A percentile compares a stretch with the other conserved stretches of the same genome.
These are phyloP conservation scores for Catunica adiposa DNA, from an alignment of 2,329 filamentous ascomycete species.

Conservation along the genomic window DNA sequence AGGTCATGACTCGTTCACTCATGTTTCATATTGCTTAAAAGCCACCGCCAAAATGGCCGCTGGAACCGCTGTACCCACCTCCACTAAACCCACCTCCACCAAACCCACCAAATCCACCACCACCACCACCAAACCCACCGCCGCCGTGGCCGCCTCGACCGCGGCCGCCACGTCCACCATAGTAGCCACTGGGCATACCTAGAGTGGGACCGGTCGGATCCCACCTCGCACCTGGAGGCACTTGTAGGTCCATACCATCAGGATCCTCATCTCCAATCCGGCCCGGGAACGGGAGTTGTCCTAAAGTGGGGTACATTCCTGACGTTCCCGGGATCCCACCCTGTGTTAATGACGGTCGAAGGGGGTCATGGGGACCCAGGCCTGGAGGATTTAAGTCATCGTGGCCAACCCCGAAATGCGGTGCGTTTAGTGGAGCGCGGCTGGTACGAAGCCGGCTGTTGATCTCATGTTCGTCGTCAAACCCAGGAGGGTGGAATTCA, in stretches of 20 bases:
- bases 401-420: conserved; percentile 49
- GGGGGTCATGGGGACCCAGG: conserved; percentile 68
- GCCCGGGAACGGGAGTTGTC: conserved; percentile 89
- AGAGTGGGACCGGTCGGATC: conserved; percentile 59
- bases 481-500: conserved; percentile 73
- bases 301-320: conserved; percentile 94
- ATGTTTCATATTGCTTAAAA: conserved; percentile 19
- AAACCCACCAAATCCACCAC: conserved; percentile 19
- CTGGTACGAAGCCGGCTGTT: conserved; percentile 41
- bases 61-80: too few species aligned
- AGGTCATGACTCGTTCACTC: neutral
- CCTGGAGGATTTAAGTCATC: conserved; percentile 78
- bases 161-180: conserved; percentile 23
- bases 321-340: conserved; percentile 29
- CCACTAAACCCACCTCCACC: conserved; percentile 18
- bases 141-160: conserved; percentile 18
- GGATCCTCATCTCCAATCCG: conserved; percentile 47
- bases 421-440: conserved; percentile 21
- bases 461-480: conserved; percentile 85
- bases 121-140: conserved; percentile 20
- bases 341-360: conserved; percentile 49
- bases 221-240: conserved; percentile 77
- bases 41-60: too few species aligned
- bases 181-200: neutral
- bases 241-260: conserved; percentile 36